A percentile compares a stretch with the other conserved stretches of the same genome.
These are phyloP conservation scores for Heimioporus sp. DNA, from an alignment of 768 basidiomycete genomes.

Conservation along the genomic window DNA sequence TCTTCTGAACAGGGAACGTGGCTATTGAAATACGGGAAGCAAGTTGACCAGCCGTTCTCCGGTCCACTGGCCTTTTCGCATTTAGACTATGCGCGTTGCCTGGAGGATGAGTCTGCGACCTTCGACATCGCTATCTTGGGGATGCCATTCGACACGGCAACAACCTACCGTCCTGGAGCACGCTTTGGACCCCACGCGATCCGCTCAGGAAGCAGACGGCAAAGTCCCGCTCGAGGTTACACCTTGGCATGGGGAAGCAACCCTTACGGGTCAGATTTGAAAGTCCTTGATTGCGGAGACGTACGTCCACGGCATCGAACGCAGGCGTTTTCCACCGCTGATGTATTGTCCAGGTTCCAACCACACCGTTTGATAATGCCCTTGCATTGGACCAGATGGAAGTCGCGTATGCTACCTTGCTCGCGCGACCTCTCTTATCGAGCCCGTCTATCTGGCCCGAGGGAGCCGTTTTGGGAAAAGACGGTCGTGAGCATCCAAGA, in stretches of 20 bases:
- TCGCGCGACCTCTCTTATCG: conserved; percentile 51
- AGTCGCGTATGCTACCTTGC: conserved; percentile 75
- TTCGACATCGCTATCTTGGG: conserved; percentile 73
- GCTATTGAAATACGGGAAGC: conserved; percentile 71
- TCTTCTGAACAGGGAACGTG: conserved; percentile 41
- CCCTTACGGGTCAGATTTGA: conserved; percentile 57
- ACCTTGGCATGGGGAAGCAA: conserved; percentile 70
- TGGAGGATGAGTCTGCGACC: conserved; percentile 18
- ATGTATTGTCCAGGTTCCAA: conserved; percentile 53
- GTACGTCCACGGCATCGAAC: conserved; percentile 32
- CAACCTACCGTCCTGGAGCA: conserved; percentile 59
- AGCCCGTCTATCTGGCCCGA: conserved; percentile 18
- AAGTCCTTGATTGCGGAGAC: conserved; percentile 83
- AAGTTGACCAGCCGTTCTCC: conserved; percentile 72
- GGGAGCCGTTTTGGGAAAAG: conserved; percentile 43
- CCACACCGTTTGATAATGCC: conserved; percentile 78
- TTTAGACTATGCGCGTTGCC: conserved; percentile 51
- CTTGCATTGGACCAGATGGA: conserved; percentile 86
- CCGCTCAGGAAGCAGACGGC: conserved; percentile 72
- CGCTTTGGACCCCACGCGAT: conserved; percentile 88
- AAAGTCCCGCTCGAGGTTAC: conserved; percentile 58
- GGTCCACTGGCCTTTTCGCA: conserved; percentile 86
- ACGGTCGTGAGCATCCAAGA: conserved; percentile 67
- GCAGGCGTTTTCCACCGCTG: not conserved
- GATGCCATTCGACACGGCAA: conserved; percentile 75